Base-by-base conservation (phyloP, 306 rosid species). In the Cicer cuneatum region DNA sequence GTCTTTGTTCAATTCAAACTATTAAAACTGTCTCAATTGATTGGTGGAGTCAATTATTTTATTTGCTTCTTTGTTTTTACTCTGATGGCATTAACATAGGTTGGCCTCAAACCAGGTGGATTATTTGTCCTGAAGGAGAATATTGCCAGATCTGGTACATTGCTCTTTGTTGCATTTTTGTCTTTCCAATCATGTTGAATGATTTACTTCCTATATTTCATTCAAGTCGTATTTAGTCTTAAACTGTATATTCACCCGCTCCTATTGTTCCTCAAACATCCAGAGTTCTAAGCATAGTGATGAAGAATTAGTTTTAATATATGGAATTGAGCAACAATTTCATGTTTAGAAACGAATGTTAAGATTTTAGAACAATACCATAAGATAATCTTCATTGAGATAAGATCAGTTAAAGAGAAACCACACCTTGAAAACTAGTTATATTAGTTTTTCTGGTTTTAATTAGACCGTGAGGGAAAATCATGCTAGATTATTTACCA, bases 101-200 rank as follows among this genome's bases (percentile, higher is more conserved):
- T 47, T 78, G 97, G 98, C 73, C 89, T 94, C 75, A 94, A 87
- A 82, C 86, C 96, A 53, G 95, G 96, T 61, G 98, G 97, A 67
- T 21, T 91, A 66, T 91, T 94, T 78, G 71, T 91, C 54, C 67
- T 94, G 76, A 94, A 94, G 92, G 98, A 94, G 92, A 94, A 94
- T 74, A 73, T 86, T 71, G 94, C 97, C 71, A 88, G 87, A 91
- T 77, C 85, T 75, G 97, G 98, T 90, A 91, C 52, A 46, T 33
- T 56, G 51, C 43, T 74, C 14, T 66, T 43, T 40, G 58, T 78
- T 66, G 70, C 41, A 38, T 75, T 63, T 59, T 40, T 54, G 29
- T 63, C 48, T 72, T 62, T 61, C 10, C 51, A 38, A 4, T 79
- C 29, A 13, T 49, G 66, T 45, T 58, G 66, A 58, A 56, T 38